These are phyloP conservation scores for Favolaschia claudopus DNA, from an alignment of 768 basidiomycete species.

Conservation along the genomic window DNA sequence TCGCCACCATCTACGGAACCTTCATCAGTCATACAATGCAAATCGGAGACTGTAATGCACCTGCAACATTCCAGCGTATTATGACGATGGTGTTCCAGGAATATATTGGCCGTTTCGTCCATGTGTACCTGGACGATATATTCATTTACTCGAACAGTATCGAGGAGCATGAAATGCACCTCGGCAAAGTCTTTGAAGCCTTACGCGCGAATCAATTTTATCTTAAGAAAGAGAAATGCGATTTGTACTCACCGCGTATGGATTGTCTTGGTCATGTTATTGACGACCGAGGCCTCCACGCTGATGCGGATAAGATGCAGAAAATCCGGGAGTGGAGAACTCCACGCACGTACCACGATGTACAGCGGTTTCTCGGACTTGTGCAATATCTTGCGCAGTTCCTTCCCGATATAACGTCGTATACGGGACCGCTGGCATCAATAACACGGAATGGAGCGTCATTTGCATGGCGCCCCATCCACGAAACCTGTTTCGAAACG, in stretches of 20 bases:
- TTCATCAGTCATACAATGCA: too few species aligned
- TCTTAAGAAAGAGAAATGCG: slow-evolving; percentile 42
- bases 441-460: slow-evolving; percentile 35
- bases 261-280: slow-evolving; percentile 51
- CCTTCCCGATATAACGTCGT: slow-evolving; percentile 43
- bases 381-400: slow-evolving; percentile 47
- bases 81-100: slow-evolving; percentile 51
- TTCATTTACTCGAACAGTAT: slow-evolving; percentile 45
- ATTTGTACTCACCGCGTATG: slow-evolving; percentile 37
- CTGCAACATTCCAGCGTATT: slow-evolving; percentile 52
- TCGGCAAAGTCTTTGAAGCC: slow-evolving; percentile 38
- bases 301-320: slow-evolving; percentile 44
- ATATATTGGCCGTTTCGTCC: slow-evolving; percentile 44
- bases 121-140: slow-evolving; percentile 55
- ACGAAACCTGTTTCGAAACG: slow-evolving; percentile 30
- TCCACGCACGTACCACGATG: slow-evolving; percentile 41
- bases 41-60: slow-evolving; percentile 57
- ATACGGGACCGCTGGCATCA: slow-evolving; percentile 37
- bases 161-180: slow-evolving; percentile 45
- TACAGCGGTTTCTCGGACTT: slow-evolving; percentile 49
- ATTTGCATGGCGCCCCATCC: slow-evolving; percentile 37
- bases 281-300: slow-evolving; percentile 45
- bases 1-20: too few species aligned
- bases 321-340: slow-evolving; percentile 42
- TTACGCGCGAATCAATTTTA: slow-evolving; percentile 39